These are phyloP conservation scores for Tillandsia leiboldiana DNA, from an alignment of 176 grass and related monocot species.

Conservation along the genomic window DNA sequence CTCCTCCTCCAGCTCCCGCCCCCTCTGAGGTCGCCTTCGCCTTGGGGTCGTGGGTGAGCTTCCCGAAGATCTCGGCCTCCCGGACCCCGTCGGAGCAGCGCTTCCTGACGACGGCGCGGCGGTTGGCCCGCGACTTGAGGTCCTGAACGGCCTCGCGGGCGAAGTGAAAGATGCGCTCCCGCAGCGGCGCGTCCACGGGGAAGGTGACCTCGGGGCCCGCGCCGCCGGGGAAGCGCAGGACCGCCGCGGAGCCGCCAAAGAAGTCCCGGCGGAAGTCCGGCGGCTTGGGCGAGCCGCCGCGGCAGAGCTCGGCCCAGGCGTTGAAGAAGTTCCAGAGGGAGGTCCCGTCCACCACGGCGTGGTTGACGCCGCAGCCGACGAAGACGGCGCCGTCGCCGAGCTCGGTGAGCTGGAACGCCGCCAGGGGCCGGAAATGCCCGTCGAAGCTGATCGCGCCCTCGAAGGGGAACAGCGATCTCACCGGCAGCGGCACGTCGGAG, in stretches of 20 bases:
- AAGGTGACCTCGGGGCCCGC: conserved; percentile 66
- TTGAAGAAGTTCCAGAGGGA: conserved; percentile 97
- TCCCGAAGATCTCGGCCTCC: conserved; percentile 63
- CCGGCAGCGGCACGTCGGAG: conserved; percentile 55
- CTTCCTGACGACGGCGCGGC: background rate
- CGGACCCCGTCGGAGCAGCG: background rate
- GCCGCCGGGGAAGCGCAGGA: conserved; percentile 59
- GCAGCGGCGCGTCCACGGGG: conserved; percentile 53
- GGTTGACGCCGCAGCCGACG: conserved; percentile 67
- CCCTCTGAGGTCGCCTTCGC: background rate
- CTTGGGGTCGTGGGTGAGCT: conserved; percentile 56
- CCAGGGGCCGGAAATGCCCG: conserved; percentile 59
- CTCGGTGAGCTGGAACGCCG: conserved; percentile 85
- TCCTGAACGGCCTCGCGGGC: conserved; percentile 40
- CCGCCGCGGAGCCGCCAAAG: conserved; percentile 67
- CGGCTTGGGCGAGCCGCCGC: conserved; percentile 38
- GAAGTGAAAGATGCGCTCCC: conserved; percentile 81
- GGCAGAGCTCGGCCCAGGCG: conserved; percentile 66
- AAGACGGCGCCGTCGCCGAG: conserved; percentile 71
- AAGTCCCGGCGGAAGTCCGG: conserved; percentile 67
- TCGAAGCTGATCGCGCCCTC: conserved; percentile 74
- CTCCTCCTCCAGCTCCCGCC: background rate
- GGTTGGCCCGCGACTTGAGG: conserved; percentile 63
- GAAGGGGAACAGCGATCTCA: conserved; percentile 73
- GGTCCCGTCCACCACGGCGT: conserved; percentile 83